phyloP scores from a whole-genome alignment of 1,139 yeast species.

The Suhomyces yuchorum region DNA sequence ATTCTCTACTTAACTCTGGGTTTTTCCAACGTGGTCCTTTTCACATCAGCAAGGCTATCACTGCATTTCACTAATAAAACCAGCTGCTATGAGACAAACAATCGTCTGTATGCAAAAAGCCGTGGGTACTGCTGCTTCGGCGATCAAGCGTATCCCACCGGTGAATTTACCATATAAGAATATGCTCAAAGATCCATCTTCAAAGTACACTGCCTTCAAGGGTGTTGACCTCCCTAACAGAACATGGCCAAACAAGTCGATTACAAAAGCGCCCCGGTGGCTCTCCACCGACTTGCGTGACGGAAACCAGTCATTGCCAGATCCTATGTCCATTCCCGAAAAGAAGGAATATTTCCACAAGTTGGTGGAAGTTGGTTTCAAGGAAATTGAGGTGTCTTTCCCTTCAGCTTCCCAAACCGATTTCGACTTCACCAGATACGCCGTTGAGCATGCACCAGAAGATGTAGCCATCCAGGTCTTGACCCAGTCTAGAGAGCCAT shows the following conservation, averaged over 20 bases:
- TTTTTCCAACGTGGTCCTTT: neutral
- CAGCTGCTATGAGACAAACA: constrained; percentile 26
- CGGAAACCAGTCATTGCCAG: constrained; percentile 53
- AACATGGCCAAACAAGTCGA: constrained; percentile 44
- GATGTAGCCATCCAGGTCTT: constrained; percentile 51
- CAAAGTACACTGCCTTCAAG: constrained; percentile 41
- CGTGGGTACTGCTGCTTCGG: constrained; percentile 17
- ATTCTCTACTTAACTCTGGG: neutral
- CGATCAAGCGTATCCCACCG: constrained; percentile 16
- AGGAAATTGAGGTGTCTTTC: constrained; percentile 52
- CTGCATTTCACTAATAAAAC: neutral
- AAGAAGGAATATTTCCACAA: constrained; percentile 50
- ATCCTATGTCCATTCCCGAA: constrained; percentile 50
- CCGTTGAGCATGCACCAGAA: constrained; percentile 49
- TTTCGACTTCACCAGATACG: constrained; percentile 51
- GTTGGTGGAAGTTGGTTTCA: constrained; percentile 48
- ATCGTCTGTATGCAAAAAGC: constrained; percentile 29
- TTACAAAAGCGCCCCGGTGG: constrained; percentile 51
- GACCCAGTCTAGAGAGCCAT: constrained; percentile 49
- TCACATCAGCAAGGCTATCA: neutral
- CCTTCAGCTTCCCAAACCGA: constrained; percentile 54
- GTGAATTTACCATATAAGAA: constrained; percentile 19
- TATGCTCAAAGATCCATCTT: constrained; percentile 47
- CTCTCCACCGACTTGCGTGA: constrained; percentile 53
- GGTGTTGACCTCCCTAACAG: constrained; percentile 43